Evolutionary conservation across 495 filamentous ascomycete genomes (phyloP), one percentile per base, ranked within the genome.

Genomic region (Neurospora sp.): DNA sequence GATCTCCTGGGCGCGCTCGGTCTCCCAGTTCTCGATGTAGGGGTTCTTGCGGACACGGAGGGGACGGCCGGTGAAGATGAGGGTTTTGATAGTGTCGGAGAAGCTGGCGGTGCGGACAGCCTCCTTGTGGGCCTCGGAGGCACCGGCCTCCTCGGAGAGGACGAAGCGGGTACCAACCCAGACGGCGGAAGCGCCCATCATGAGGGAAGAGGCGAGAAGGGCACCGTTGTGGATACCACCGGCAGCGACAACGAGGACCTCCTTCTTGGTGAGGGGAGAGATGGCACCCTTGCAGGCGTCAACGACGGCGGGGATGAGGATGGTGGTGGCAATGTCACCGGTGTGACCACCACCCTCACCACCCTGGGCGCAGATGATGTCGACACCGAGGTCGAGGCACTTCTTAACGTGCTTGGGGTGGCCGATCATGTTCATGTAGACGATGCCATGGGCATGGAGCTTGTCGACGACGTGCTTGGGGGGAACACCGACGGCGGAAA

Each of bases 361-460:
- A 16, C 92, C 92, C 85, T 95, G 92, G 31, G 92, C 90, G 80
- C 93, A 96, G 42, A 97, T 91, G 76, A 97, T 90, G 81, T 97
- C 94, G 41, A 94, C 91, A 77, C 96, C 96, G 69, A 93, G 88
- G 22, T 93, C 95, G 72, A 99, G 86, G 80, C 91, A 92, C 88
- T 98, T 98, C 80, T 91, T 87, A 69, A 97, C 94, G 85, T 99
- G 96, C 89, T 99, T 99, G 75, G 96, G 96, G 88, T 98, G 96
- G 72, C 95, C 96, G 81, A 99, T 96, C 96, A 99, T 99, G 90
- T 99, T 99, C 96, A 99, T 99, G 89, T 95, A 97, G 71, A 97
- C 87, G 74, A 99, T 87, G 71, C 94, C 94, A 78, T 88, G 85
- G 75, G 89, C 88, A 88, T 99, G 96, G 41, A 99, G 89, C 75